These are phyloP conservation scores for Artomyces pyxidatus DNA, from an alignment of 768 basidiomycete species.

Conservation along the genomic window DNA sequence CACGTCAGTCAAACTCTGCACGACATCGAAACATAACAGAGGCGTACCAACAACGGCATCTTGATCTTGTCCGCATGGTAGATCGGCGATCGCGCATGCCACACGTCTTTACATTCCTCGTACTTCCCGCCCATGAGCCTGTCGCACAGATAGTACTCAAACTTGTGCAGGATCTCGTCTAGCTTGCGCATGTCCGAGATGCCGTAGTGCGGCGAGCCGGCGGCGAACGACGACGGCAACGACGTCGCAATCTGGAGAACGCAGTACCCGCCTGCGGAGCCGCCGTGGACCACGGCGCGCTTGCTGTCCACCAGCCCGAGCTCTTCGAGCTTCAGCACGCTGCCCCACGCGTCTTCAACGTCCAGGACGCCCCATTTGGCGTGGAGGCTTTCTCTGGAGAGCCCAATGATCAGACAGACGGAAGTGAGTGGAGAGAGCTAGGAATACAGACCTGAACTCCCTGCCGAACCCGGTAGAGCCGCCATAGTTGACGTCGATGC, in stretches of 20 bases:
- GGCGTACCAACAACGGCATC: slow-evolving; percentile 47
- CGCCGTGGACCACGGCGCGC: slow-evolving; percentile 61
- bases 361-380: slow-evolving; percentile 71
- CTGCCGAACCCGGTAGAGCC: slow-evolving; percentile 71
- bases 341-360: slow-evolving; percentile 51
- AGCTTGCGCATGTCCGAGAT: slow-evolving; percentile 54
- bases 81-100: slow-evolving; percentile 52
- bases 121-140: slow-evolving; percentile 55
- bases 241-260: slow-evolving; percentile 39
- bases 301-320: slow-evolving; percentile 52
- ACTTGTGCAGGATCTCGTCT: slow-evolving; percentile 62
- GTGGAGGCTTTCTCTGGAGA: slow-evolving; percentile 39
- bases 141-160: slow-evolving; percentile 48
- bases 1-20: background rate
- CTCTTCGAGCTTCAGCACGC: slow-evolving; percentile 39
- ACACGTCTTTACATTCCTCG: slow-evolving; percentile 45
- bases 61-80: slow-evolving; percentile 52
- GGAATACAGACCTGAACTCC: slow-evolving; percentile 39
- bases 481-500: slow-evolving; percentile 70
- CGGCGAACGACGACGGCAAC: slow-evolving; percentile 44
- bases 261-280: slow-evolving; percentile 69
- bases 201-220: slow-evolving; percentile 55
- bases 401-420: too few relatives aligned
- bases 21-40: background rate
- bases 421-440: too few relatives aligned